Evolutionary conservation across 2,329 filamentous ascomycete genomes (phyloP).

Genomic region (Lachnellula hyalina): DNA sequence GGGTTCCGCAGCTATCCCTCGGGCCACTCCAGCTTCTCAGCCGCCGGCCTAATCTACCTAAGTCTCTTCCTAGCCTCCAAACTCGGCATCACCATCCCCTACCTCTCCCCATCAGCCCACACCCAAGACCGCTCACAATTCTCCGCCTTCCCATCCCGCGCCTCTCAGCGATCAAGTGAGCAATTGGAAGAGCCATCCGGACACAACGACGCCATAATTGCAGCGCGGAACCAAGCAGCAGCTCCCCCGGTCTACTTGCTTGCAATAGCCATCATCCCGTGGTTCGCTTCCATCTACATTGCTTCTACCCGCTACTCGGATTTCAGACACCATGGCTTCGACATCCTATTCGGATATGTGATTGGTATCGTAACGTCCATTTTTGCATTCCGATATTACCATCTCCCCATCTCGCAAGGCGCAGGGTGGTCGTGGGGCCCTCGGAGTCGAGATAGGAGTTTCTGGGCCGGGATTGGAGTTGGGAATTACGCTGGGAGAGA

Average conservation of each 20-base stretch:
- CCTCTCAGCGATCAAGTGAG: slow-evolving; percentile 25
- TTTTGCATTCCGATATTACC: slow-evolving; percentile 79
- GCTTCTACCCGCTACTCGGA: slow-evolving; percentile 82
- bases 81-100: slow-evolving; percentile 69
- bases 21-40: slow-evolving; percentile 69
- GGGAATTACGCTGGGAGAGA: slow-evolving; percentile 30
- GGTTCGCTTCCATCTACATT: slow-evolving; percentile 73
- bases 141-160: slow-evolving; percentile 71
- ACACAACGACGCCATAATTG: slow-evolving; percentile 33
- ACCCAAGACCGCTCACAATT: slow-evolving; percentile 46
- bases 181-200: slow-evolving; percentile 19
- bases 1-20: slow-evolving; percentile 83
- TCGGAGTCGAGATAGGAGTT: slow-evolving; percentile 65
- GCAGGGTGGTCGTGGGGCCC: slow-evolving; percentile 89
- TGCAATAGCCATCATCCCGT: slow-evolving; percentile 62
- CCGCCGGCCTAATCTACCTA: slow-evolving; percentile 77
- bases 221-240: slow-evolving; percentile 67
- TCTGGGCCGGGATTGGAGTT: slow-evolving; percentile 66
- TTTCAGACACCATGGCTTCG: slow-evolving; percentile 87
- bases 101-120: slow-evolving; percentile 48
- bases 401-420: slow-evolving; percentile 71
- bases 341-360: slow-evolving; percentile 78
- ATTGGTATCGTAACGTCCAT: slow-evolving; percentile 69
- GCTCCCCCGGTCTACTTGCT: slow-evolving; percentile 79
- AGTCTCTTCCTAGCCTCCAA: slow-evolving; percentile 83